phyloP scores from a whole-genome alignment of 176 grass and related monocot species.

The Zizania latifolia region DNA sequence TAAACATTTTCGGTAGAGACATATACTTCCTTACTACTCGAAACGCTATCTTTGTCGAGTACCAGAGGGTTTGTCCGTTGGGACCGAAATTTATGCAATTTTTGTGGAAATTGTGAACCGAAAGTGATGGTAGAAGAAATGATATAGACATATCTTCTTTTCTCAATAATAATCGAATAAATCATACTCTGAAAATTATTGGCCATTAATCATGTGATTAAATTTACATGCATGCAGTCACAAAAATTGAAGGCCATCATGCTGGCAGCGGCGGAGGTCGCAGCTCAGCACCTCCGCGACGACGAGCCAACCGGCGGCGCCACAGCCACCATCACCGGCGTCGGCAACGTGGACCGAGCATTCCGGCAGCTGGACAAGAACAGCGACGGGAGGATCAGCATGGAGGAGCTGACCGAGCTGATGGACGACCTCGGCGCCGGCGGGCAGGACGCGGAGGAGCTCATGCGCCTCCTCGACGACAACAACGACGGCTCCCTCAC shows the following conservation, averaged over 20 bases:
- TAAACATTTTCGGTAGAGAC: too few relatives aligned
- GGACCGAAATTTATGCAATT: too few relatives aligned
- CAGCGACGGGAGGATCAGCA: neutral
- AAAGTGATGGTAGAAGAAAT: too few relatives aligned
- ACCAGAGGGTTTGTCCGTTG: too few relatives aligned
- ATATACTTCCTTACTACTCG: too few relatives aligned
- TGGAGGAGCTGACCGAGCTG: neutral
- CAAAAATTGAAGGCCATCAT: neutral
- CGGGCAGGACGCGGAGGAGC: neutral
- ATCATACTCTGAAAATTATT: too few relatives aligned
- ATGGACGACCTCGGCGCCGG: neutral
- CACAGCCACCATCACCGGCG: neutral
- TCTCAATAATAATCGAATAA: too few relatives aligned
- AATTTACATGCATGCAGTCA: too few relatives aligned
- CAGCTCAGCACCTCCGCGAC: neutral
- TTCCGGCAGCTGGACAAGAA: neutral
- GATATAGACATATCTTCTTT: too few relatives aligned
- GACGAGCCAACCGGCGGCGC: neutral
- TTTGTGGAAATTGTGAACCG: too few relatives aligned
- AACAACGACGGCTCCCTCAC: neutral
- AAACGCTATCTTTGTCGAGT: too few relatives aligned
- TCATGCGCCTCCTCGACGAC: neutral
- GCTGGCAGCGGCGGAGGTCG: neutral
- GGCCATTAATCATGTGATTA: too few relatives aligned
- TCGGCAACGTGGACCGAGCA: neutral